Conservation (phyloP, 1,284 basidiomycete species). For the Ustilago bromivora region DNA sequence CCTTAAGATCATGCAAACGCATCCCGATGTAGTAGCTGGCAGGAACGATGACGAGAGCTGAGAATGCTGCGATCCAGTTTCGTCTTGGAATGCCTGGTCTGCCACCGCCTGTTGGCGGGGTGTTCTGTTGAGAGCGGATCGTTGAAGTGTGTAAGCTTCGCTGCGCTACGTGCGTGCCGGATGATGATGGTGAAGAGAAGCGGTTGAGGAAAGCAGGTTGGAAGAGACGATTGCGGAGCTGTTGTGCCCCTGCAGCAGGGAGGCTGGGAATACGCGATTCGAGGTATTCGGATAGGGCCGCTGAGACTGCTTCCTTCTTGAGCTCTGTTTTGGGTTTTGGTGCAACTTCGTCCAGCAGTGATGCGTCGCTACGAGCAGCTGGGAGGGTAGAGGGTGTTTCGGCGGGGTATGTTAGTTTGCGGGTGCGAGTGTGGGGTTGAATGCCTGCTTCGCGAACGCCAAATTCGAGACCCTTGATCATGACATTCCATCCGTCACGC, state of each 20-base stretch:
- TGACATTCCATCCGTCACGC: slow-evolving; percentile 46
- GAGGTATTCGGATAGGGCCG: slow-evolving; percentile 20
- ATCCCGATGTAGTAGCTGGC: slow-evolving; percentile 40
- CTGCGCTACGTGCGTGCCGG: not conserved
- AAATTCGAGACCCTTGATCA: slow-evolving; percentile 44
- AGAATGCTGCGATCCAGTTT: slow-evolving; percentile 50
- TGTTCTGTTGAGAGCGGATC: not conserved
- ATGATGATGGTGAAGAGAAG: slow-evolving; percentile 5
- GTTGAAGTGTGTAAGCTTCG: slow-evolving; percentile 18
- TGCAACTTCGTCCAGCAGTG: slow-evolving; percentile 16
- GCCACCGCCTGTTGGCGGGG: not conserved
- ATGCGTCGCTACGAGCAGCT: not conserved
- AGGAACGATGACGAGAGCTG: slow-evolving; percentile 42
- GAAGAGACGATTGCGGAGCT: slow-evolving; percentile 20
- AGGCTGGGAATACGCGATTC: slow-evolving; percentile 17
- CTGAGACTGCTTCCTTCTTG: slow-evolving; percentile 22
- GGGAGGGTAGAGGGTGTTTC: not conserved
- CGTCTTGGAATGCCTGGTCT: slow-evolving; percentile 20
- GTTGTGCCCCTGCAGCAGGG: slow-evolving; percentile 10
- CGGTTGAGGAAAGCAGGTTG: slow-evolving; percentile 12
- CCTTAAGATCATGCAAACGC: slow-evolving; percentile 37
- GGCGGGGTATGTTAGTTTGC: not conserved
- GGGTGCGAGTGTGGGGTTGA: slow-evolving; percentile 3
- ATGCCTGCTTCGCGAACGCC: slow-evolving; percentile 42
- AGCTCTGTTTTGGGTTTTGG: slow-evolving; percentile 18